Evolutionary conservation across 2,329 filamentous ascomycete species (phyloP), one percentile per base, ranked within the genome.

Genomic region (Cladophialophora carrionii): DNA sequence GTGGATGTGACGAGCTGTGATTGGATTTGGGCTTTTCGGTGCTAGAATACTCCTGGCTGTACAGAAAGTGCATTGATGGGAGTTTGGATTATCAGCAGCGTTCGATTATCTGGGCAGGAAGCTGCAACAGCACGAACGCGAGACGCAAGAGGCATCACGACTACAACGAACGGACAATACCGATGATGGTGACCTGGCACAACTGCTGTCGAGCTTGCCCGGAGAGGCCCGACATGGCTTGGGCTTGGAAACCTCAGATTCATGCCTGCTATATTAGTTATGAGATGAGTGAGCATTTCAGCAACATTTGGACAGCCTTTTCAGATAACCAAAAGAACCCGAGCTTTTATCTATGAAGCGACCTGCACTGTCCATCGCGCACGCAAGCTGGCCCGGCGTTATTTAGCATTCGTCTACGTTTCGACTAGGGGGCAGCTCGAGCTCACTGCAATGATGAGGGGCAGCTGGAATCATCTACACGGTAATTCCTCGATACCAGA

Each of bases 101-200:
- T 67, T 69, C 67, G 64, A 59, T 67, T 65, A 62, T 62, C 61
- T 69, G 64, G 24, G 51, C 46, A 56, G 14, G 20, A 51, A 55
- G 49, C 59, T 57, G 32, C 58, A 63, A 59, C 64, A 69, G 63
- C 55, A 66, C 65, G 68, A 69, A 70, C 68, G 68, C 68, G 64
- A 70, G 68, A 68, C 68, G 68, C 68, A 67, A 70, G 68, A 69
- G 68, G 68, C 68, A 70, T 70, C 64, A 70, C 67, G 67, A 69
- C 49, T 57, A 57, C 56, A 61, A 70, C 61, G 68, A 67, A 67
- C 64, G 66, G 65, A 70, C 68, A 68, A 69, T 37, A 61, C 58
- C 65, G 58, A 66, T 66, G 67, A 70, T 64, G 61, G 67, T 67
- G 37, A 37, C 54, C 60, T 37, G 34, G 31, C 31, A 60, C 43